Conservation (phyloP, 169 alveolate genomes). For the Plasmodium inui region DNA sequence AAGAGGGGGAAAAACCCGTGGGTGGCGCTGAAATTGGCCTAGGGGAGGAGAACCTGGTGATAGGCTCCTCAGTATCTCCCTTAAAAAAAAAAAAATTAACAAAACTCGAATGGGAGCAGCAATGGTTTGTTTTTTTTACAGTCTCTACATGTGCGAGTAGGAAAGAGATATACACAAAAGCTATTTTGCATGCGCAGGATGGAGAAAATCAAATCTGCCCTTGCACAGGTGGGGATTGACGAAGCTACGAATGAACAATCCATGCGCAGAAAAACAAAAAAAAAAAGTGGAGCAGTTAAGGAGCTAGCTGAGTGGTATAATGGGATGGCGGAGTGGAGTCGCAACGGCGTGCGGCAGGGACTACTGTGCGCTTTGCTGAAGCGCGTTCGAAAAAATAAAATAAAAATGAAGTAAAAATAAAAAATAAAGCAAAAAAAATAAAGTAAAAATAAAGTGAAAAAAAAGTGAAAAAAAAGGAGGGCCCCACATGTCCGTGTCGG, state of each 20-base stretch:
- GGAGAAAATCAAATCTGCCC: not conserved
- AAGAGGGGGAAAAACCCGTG: not conserved
- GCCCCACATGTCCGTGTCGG: not conserved
- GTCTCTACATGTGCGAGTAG: not conserved
- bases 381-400: too few species aligned
- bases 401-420: not conserved
- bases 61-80: not conserved
- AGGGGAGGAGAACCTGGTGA: not conserved
- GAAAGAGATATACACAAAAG: not conserved
- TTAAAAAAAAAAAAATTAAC: constrained; percentile 3
- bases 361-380: not conserved
- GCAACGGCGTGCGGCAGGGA: not conserved
- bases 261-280: not conserved
- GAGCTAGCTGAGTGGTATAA: not conserved
- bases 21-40: not conserved
- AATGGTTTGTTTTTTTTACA: not conserved
- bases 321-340: not conserved
- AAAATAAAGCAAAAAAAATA: not conserved
- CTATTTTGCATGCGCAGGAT: not conserved
- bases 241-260: not conserved
- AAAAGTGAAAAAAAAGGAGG: not conserved
- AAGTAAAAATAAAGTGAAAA: not conserved
- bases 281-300: not conserved
- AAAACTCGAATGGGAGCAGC: not conserved
- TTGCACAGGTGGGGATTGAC: not conserved